Evolutionary conservation across 2,329 filamentous ascomycete genomes (phyloP).

Genomic region (Colletotrichum lini): DNA sequence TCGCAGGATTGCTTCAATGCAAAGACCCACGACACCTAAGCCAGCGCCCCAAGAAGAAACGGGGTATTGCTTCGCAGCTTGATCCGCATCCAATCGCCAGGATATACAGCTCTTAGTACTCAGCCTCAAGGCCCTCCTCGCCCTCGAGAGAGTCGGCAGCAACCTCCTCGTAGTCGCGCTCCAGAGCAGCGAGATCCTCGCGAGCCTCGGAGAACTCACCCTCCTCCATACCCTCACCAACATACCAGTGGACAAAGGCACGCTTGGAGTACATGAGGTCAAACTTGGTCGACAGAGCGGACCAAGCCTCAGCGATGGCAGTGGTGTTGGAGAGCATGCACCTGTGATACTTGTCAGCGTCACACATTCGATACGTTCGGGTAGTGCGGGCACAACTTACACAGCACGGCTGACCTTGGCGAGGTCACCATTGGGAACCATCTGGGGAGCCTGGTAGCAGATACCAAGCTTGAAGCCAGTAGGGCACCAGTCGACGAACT

Average conservation of each 20-base stretch:
- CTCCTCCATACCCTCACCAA: conserved; percentile 99
- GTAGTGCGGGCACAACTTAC: conserved; percentile 70
- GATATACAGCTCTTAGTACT: conserved; percentile 77
- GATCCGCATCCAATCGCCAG: conserved; percentile 38
- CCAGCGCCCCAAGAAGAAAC: conserved; percentile 22
- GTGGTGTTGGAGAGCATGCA: conserved; percentile 99
- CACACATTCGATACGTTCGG: neutral
- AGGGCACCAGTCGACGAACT: conserved; percentile 99
- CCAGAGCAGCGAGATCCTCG: conserved; percentile 96
- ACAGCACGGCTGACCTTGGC: conserved; percentile 99
- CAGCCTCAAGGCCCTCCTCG: conserved; percentile 87
- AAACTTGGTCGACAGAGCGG: conserved; percentile 96
- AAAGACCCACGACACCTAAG: conserved; percentile 28
- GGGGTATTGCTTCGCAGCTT: conserved; percentile 30
- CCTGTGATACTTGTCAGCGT: conserved; percentile 57
- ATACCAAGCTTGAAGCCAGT: conserved; percentile 99
- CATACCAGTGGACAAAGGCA: conserved; percentile 99
- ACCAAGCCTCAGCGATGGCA: conserved; percentile 98
- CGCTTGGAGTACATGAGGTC: conserved; percentile 99
- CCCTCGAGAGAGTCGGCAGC: conserved; percentile 93
- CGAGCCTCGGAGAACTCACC: conserved; percentile 99
- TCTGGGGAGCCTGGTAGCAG: conserved; percentile 98
- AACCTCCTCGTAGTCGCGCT: conserved; percentile 99
- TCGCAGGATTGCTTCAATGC: conserved; percentile 17
- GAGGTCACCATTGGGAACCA: conserved; percentile 96